Conservation (phyloP, 805 yeast species). For the Nakazawaea anatomiae region DNA sequence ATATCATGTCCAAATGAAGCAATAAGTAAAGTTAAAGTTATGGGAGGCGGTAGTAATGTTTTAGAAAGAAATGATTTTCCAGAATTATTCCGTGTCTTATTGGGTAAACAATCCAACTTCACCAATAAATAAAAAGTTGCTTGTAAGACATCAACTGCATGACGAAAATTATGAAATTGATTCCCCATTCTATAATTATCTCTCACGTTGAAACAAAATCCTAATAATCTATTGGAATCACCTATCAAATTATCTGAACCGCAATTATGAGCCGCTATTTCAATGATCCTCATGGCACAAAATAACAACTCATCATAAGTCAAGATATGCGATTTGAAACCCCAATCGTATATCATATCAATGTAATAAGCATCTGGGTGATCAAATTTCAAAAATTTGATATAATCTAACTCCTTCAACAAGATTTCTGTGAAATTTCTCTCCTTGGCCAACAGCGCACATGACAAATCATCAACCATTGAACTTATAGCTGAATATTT, state of each 20-base stretch:
- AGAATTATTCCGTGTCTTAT: background rate
- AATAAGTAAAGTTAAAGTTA: conserved; percentile 2
- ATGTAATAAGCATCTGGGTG: conserved; percentile 18
- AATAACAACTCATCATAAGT: conserved; percentile 59
- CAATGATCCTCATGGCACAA: conserved; percentile 52
- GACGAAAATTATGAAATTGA: conserved; percentile 92
- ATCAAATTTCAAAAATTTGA: conserved; percentile 18
- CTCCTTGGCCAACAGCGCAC: conserved; percentile 8
- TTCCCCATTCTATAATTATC: conserved; percentile 79
- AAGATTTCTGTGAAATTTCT: conserved; percentile 17
- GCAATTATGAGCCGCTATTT: conserved; percentile 29
- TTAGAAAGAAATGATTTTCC: conserved; percentile 17
- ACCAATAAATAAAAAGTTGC: conserved; percentile 68
- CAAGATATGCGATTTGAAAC: conserved; percentile 64
- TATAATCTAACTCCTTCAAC: conserved; percentile 23
- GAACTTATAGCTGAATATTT: conserved; percentile 23
- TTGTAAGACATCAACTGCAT: conserved; percentile 93
- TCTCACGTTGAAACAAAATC: conserved; percentile 61
- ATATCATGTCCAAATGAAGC: conserved; percentile 71
- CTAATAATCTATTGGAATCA: conserved; percentile 39
- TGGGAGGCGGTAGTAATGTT: conserved; percentile 3
- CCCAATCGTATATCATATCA: conserved; percentile 53
- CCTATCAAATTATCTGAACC: background rate
- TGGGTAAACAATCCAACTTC: conserved; percentile 32
- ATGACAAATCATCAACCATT: conserved; percentile 25